Evolutionary conservation across 192 early-diverging fungal species (phyloP).

Genomic region (Linnemannia elongata): DNA sequence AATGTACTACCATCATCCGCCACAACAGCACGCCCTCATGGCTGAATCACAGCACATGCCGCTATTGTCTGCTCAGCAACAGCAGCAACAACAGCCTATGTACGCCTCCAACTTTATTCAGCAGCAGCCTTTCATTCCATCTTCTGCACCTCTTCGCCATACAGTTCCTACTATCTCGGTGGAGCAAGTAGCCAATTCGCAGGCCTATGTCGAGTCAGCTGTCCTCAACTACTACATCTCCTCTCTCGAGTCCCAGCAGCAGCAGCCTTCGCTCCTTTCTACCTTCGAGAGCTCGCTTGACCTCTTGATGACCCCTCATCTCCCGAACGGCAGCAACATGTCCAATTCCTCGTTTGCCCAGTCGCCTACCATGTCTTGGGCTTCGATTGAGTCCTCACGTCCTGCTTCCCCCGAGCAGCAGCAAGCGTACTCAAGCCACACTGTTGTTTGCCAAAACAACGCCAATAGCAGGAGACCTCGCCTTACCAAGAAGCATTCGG

Average conservation of each 20-base stretch:
- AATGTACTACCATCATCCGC: neutral
- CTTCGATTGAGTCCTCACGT: conserved; percentile 11
- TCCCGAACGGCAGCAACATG: neutral
- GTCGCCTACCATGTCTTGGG: conserved; percentile 29
- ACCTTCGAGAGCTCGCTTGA: conserved; percentile 19
- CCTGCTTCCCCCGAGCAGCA: neutral
- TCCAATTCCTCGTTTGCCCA: neutral
- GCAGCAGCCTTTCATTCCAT: neutral
- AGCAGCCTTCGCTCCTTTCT: conserved; percentile 1
- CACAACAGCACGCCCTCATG: neutral
- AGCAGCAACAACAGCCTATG: neutral
- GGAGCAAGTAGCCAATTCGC: neutral
- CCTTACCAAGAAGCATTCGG: neutral
- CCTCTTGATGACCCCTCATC: conserved; percentile 12
- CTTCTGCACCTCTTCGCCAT: neutral
- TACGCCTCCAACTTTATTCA: neutral
- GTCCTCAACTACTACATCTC: neutral
- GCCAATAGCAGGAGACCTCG: neutral
- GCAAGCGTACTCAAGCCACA: neutral
- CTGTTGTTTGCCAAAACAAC: neutral
- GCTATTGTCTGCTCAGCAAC: neutral
- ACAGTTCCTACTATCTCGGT: neutral
- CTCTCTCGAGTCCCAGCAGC: neutral
- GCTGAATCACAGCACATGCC: neutral
- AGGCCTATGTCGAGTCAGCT: neutral